A percentile compares a stretch with the other conserved stretches of the same genome.
phyloP scores from a whole-genome alignment of 2,329 filamentous ascomycete genomes.

The Cytospora mali region DNA sequence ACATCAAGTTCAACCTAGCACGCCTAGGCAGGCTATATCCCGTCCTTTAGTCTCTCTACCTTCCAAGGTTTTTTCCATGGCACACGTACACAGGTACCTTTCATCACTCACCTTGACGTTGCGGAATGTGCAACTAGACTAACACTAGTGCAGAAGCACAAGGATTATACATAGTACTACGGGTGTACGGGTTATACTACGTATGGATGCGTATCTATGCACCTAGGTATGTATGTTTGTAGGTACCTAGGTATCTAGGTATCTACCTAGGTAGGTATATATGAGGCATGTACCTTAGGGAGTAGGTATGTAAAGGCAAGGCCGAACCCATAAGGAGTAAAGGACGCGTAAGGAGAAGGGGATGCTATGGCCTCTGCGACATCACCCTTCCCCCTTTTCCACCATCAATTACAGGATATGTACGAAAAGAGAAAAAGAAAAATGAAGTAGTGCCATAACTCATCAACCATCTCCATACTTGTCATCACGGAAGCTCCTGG shows the following conservation, averaged over 20 bases:
- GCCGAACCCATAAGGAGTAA: neutral
- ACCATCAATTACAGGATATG: neutral
- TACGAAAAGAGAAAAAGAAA: neutral
- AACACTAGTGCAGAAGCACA: neutral
- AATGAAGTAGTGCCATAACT: neutral
- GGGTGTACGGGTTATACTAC: neutral
- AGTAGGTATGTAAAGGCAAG: neutral
- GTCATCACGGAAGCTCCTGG: neutral
- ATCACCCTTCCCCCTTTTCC: neutral
- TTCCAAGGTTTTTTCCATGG: neutral
- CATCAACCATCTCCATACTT: too few relatives aligned
- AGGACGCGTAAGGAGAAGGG: too few relatives aligned
- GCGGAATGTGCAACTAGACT: neutral
- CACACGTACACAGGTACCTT: too few relatives aligned
- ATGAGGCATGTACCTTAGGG: too few relatives aligned
- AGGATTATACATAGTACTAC: neutral
- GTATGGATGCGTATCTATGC: too few relatives aligned
- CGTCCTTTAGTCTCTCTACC: neutral
- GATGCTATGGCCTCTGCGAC: neutral
- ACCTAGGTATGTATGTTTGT: neutral
- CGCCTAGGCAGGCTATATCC: too few relatives aligned
- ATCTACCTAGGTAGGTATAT: too few relatives aligned
- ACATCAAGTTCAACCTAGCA: slow-evolving; percentile 4
- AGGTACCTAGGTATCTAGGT: too few relatives aligned
- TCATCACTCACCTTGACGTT: too few relatives aligned